Percentiles rank a stretch among this genome's conserved stretches.
These are phyloP conservation scores for Kodamaea kaohsiungensis DNA, from an alignment of 805 yeast genomes.

Conservation along the genomic window DNA sequence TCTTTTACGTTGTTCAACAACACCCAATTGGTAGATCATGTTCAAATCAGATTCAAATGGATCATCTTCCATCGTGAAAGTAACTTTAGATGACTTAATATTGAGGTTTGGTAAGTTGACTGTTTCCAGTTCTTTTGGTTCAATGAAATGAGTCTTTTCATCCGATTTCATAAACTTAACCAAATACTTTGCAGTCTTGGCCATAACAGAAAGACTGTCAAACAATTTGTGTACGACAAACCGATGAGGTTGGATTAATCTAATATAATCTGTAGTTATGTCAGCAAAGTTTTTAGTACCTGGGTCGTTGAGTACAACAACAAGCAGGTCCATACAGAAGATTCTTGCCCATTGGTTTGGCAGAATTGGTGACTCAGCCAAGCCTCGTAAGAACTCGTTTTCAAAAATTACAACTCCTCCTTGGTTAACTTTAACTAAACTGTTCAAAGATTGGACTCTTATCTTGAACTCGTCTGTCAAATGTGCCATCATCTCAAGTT, in stretches of 20 bases:
- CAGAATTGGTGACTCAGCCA: constrained; percentile 54
- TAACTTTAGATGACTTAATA: constrained; percentile 25
- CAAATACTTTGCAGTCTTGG: constrained; percentile 37
- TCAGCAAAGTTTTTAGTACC: constrained; percentile 8
- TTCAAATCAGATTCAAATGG: constrained; percentile 43
- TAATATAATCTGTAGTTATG: constrained; percentile 25
- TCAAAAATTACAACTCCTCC: constrained; percentile 13
- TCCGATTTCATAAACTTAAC: constrained; percentile 22
- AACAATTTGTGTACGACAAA: constrained; percentile 39
- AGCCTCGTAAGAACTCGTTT: constrained; percentile 37
- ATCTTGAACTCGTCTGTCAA: constrained; percentile 52
- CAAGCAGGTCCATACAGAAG: constrained; percentile 33
- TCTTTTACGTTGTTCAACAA: constrained; percentile 41
- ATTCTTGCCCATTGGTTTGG: constrained; percentile 52
- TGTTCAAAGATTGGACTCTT: constrained; percentile 43
- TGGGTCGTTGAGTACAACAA: constrained; percentile 14
- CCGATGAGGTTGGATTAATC: constrained; percentile 39
- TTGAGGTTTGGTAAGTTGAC: constrained; percentile 29
- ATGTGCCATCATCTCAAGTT: constrained; percentile 27
- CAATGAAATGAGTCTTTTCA: constrained; percentile 20
- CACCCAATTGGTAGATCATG: constrained; percentile 44
- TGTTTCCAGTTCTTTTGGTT: constrained; percentile 33
- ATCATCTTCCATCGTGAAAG: constrained; percentile 44
- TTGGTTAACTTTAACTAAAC: constrained; percentile 4
- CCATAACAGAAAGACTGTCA: constrained; percentile 37